phyloP scores from a whole-genome alignment of 129 eudicot species.

The Helichrysum umbraculigerum region DNA sequence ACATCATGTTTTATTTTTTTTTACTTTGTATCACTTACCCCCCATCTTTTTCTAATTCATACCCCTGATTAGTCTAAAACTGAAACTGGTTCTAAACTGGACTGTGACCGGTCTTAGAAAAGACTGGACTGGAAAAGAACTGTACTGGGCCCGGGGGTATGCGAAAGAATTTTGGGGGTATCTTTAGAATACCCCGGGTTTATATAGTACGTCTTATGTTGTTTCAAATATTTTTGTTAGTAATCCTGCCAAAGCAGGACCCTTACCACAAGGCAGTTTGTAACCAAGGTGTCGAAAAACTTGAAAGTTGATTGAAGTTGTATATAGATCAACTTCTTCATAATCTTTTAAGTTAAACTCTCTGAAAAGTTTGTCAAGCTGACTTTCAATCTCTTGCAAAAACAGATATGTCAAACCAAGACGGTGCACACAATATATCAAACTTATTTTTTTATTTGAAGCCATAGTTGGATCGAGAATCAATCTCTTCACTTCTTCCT shows the following conservation, averaged over 20 bases:
- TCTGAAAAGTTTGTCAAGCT: constrained; percentile 4
- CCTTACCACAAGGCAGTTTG: constrained; percentile 9
- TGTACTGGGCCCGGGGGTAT: too few relatives aligned
- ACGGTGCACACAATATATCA: background rate
- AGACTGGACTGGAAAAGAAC: too few relatives aligned
- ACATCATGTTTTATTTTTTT: too few relatives aligned
- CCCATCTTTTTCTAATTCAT: too few relatives aligned
- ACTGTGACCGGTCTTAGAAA: too few relatives aligned
- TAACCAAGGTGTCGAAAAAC: background rate
- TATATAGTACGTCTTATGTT: too few relatives aligned
- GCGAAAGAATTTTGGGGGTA: too few relatives aligned
- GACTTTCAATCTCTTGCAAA: background rate
- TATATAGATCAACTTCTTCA: background rate
- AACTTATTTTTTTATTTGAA: background rate
- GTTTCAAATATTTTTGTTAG: background rate
- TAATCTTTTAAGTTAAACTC: background rate
- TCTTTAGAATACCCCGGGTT: too few relatives aligned
- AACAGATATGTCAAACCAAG: constrained; percentile 9
- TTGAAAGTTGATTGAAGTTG: background rate
- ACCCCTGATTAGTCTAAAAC: too few relatives aligned
- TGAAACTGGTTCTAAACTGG: too few relatives aligned
- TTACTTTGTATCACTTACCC: too few relatives aligned
- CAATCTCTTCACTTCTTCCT: background rate
- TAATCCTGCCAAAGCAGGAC: background rate
- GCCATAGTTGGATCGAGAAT: background rate